phyloP scores from a whole-genome alignment of 2,329 filamentous ascomycete genomes.

The Magnaporthiopsis rhizophila region DNA sequence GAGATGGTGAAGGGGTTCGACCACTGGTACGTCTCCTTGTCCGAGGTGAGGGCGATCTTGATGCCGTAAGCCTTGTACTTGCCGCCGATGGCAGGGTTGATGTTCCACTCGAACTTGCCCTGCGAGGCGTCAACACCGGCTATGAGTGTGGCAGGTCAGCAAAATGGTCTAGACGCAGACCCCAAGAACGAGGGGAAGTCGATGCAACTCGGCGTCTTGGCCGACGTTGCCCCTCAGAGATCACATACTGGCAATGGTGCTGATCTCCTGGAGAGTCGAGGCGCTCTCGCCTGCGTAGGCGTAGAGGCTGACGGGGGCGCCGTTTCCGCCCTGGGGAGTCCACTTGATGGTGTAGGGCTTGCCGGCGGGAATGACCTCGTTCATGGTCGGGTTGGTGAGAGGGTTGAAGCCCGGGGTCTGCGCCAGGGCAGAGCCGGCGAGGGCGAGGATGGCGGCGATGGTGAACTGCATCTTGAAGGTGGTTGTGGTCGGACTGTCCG shows the following conservation, averaged over 20 bases:
- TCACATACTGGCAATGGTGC: constrained; percentile 43
- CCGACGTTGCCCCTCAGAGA: neutral
- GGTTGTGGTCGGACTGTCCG: neutral
- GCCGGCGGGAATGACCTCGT: constrained; percentile 39
- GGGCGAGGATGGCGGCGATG: constrained; percentile 41
- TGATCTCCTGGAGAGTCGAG: constrained; percentile 31
- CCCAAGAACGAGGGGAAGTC: no score
- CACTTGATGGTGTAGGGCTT: constrained; percentile 43
- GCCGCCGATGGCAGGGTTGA: constrained; percentile 36
- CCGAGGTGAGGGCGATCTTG: constrained; percentile 40
- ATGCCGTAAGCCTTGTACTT: constrained; percentile 47
- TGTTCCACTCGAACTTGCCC: constrained; percentile 41
- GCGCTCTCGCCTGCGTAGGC: constrained; percentile 45
- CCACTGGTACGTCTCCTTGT: constrained; percentile 49
- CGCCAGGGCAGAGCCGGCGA: constrained; percentile 41
- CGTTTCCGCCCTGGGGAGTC: constrained; percentile 32
- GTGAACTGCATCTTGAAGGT: constrained; percentile 47
- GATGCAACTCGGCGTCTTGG: no score
- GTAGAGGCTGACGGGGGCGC: constrained; percentile 39
- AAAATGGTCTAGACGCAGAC: no score
- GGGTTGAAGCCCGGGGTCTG: constrained; percentile 49
- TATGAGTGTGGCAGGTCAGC: constrained; percentile 18
- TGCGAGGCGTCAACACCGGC: constrained; percentile 37
- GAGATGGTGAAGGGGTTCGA: constrained; percentile 52
- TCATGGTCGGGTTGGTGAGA: constrained; percentile 37